These are phyloP conservation scores for Adiantum capillusveneris DNA, from an alignment of 75 land plant species.

Conservation along the genomic window DNA sequence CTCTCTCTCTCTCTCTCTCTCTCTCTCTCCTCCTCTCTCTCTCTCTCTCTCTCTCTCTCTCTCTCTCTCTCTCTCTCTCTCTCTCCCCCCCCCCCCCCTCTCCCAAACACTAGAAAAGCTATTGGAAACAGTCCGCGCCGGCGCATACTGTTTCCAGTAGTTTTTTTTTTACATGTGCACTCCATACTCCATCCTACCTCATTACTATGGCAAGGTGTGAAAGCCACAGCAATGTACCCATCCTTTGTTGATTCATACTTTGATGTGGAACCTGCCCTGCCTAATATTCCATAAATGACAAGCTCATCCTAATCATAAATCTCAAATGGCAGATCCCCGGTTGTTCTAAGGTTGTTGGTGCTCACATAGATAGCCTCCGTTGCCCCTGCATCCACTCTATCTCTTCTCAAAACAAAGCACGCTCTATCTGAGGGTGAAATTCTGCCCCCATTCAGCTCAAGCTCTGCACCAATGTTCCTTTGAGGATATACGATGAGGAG, in stretches of 20 bases:
- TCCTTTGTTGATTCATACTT: too few relatives aligned
- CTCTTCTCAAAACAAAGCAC: constrained; percentile 46
- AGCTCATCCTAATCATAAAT: constrained; percentile 44
- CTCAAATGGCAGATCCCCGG: constrained; percentile 51
- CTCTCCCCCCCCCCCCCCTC: too few relatives aligned
- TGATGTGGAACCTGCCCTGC: constrained; percentile 6
- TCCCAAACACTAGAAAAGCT: too few relatives aligned
- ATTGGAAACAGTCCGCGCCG: too few relatives aligned
- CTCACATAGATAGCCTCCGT: constrained; percentile 66
- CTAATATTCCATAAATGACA: constrained; percentile 50
- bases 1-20: too few relatives aligned
- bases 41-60: too few relatives aligned
- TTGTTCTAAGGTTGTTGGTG: constrained; percentile 51
- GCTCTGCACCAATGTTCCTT: constrained; percentile 36
- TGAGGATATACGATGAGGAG: constrained; percentile 44
- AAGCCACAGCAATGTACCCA: too few relatives aligned
- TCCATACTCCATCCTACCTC: constrained; percentile 45
- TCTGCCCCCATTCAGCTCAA: constrained; percentile 70
- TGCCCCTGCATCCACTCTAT: constrained; percentile 48
- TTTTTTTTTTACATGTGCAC: too few relatives aligned
- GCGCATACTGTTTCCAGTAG: too few relatives aligned
- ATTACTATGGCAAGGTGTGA: constrained; percentile 7
- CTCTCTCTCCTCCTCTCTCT: too few relatives aligned
- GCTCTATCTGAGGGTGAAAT: constrained; percentile 56
- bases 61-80: too few relatives aligned